These are phyloP conservation scores for Lithospermum erythrorhizon DNA, from an alignment of 257 asterid genomes.

Conservation along the genomic window DNA sequence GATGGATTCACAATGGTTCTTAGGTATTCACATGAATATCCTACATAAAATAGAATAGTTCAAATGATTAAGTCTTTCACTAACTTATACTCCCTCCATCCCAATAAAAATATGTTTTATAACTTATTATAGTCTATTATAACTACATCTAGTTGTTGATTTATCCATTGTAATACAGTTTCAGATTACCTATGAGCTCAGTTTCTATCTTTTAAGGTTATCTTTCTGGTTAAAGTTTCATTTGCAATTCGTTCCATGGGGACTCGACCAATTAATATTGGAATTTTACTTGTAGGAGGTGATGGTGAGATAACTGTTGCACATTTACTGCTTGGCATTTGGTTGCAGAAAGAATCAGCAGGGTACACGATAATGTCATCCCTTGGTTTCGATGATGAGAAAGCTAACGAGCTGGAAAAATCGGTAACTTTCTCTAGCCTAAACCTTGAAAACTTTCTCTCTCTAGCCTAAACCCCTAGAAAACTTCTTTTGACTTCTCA, in stretches of 20 bases:
- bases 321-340: slow-evolving; percentile 67
- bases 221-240: not conserved
- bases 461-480: too few species aligned
- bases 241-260: not conserved
- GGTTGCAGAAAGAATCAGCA: slow-evolving; percentile 73
- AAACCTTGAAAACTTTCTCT: too few species aligned
- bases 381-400: slow-evolving; percentile 69
- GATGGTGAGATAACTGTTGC: slow-evolving; percentile 69
- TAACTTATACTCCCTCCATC: too few species aligned
- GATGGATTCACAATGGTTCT: too few species aligned
- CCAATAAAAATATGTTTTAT: too few species aligned
- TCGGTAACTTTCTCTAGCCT: too few species aligned
- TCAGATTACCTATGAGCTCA: not conserved
- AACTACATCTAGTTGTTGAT: not conserved
- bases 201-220: not conserved
- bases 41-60: too few species aligned
- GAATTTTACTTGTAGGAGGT: slow-evolving; percentile 41
- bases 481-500: too few species aligned
- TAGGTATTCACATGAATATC: too few species aligned
- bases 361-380: slow-evolving; percentile 58
- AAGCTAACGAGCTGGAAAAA: slow-evolving; percentile 69
- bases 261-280: not conserved
- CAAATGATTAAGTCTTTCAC: too few species aligned
- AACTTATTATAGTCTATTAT: too few species aligned
- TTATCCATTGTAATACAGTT: not conserved